Evolutionary conservation across 371 early-diverging fungal genomes (phyloP), one percentile per base, ranked within the genome.

Genomic region (Agmasoma carcini): DNA sequence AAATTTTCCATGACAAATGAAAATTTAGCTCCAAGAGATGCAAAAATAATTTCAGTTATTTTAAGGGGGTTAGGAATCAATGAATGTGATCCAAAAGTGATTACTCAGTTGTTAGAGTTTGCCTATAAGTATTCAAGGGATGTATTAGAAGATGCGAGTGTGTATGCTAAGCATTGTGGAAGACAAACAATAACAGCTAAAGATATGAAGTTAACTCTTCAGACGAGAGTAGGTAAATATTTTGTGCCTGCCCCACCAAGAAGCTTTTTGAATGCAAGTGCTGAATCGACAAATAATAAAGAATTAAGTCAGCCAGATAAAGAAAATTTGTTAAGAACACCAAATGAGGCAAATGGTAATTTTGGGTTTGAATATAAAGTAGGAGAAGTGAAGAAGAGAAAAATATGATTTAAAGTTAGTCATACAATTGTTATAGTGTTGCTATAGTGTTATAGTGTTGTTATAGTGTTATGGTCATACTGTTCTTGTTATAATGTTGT

Each of bases 51-150:
- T 53, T 84, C 88, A 1, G 74, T 94, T 49, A 80, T 95, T 27
- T 73, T 94, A 31, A 81, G 86, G 63, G 83, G 88, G 1, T 78
- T 85, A 25, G 91, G 86, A 7, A 82, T 97, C 15, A 83, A 86
- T 50, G 90, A 92, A 55, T 90, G 85, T 68, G 91, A 92, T 66
- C 90, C 91, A 7, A 82, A 85, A 71, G 94, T 94, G 5, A 83
- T 92, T 34, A 83, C 85, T 52, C 91, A 90, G 72, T 75, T 95
- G 43, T 77, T 92, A 14, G 95, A 97, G 78, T 89, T 92, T 70
- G 82, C 83, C 17, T 85, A 89, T 74, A 88, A 88, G 45, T 92
- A 93, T 69, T 82, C 89, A 0, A 79, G 83, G 1, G 93, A 90
- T 62, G 83, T 91, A 15, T 78, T 96, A 25, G 83, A 85, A 60